A percentile compares a stretch with the other conserved stretches of the same genome.
phyloP scores from a whole-genome alignment of 495 filamentous ascomycete genomes.

The Chaetomium cochliodes region DNA sequence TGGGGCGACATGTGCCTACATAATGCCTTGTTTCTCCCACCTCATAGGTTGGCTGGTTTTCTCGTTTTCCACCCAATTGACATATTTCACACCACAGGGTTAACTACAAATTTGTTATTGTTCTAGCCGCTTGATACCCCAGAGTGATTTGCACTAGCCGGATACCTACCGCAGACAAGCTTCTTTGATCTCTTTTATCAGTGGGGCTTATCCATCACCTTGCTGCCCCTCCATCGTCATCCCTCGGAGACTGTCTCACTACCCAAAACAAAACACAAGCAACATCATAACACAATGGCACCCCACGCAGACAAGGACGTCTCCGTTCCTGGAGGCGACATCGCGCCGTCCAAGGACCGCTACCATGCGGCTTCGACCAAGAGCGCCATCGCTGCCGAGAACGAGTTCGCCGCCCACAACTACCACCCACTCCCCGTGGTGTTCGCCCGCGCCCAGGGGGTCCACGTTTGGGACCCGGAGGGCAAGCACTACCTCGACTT shows the following conservation, averaged over 20 bases:
- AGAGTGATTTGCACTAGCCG: not conserved
- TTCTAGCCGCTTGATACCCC: not conserved
- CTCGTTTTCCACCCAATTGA: conserved; percentile 14
- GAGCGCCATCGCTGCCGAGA: conserved; percentile 74
- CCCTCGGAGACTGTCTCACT: not conserved
- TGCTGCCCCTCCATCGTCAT: conserved; percentile 5
- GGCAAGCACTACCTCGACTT: conserved; percentile 97
- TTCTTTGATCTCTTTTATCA: conserved; percentile 1
- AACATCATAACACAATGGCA: conserved; percentile 46
- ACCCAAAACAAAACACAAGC: not conserved
- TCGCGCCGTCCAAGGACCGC: conserved; percentile 41
- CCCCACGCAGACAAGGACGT: conserved; percentile 51
- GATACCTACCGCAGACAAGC: conserved; percentile 3
- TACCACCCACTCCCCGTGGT: conserved; percentile 97
- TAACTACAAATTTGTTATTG: not conserved
- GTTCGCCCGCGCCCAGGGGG: conserved; percentile 77
- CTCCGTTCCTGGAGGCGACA: conserved; percentile 34
- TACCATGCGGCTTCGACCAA: conserved; percentile 83
- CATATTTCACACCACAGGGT: not conserved
- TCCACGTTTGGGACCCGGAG: conserved; percentile 94
- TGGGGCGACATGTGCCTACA: conserved; percentile 4
- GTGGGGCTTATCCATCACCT: not conserved
- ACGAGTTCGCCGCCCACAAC: conserved; percentile 91
- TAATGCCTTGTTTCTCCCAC: conserved; percentile 2
- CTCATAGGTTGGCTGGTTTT: conserved; percentile 8